Conservation (phyloP, 106 monocot species). For the Dendrobium officinale region DNA sequence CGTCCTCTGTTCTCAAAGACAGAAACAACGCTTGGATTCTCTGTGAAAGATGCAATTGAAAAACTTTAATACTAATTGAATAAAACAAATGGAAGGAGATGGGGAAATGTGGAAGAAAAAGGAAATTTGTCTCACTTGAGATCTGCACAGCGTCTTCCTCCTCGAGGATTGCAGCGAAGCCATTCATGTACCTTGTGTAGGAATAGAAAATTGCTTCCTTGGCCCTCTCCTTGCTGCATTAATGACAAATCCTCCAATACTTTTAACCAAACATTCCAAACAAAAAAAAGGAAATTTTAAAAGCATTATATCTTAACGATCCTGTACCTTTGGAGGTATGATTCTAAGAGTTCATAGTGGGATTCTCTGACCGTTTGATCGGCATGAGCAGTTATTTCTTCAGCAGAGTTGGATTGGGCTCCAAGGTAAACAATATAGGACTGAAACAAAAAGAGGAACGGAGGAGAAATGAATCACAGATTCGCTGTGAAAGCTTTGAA, state of each 20-base stretch:
- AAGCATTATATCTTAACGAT: background rate
- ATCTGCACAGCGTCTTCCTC: constrained; percentile 27
- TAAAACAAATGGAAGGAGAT: background rate
- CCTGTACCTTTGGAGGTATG: constrained; percentile 16
- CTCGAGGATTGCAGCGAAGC: constrained; percentile 35
- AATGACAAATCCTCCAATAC: no score
- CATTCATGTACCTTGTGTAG: constrained; percentile 26
- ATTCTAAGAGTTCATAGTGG: constrained; percentile 23
- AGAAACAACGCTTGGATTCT: constrained; percentile 36
- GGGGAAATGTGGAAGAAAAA: background rate
- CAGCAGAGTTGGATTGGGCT: constrained; percentile 1
- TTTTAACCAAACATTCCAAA: background rate
- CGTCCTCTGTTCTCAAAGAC: constrained; percentile 41
- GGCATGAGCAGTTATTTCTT: constrained; percentile 1
- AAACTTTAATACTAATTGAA: background rate
- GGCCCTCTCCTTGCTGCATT: constrained; percentile 30
- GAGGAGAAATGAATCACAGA: background rate
- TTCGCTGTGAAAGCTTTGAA: background rate
- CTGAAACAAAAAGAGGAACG: background rate
- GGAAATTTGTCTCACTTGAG: constrained; percentile 14
- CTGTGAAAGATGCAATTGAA: constrained; percentile 13
- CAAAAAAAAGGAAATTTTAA: no score
- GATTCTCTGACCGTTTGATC: constrained; percentile 3
- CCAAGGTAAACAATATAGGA: constrained; percentile 24
- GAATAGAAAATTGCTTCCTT: constrained; percentile 31